Evolutionary conservation across 805 yeast species (phyloP).

Genomic region (Monosporozyma aquatica): DNA sequence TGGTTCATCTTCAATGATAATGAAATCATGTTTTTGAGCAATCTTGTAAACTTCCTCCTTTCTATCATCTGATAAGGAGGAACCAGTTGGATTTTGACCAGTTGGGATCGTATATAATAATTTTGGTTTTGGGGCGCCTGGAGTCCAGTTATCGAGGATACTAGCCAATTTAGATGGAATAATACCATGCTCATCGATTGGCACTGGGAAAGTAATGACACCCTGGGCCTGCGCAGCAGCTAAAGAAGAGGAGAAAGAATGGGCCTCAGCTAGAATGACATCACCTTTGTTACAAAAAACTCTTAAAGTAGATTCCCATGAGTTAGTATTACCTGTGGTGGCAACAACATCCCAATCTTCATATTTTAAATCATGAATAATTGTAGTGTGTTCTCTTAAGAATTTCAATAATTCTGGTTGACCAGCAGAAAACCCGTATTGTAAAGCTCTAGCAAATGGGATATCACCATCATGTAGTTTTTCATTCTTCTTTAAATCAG

Average conservation of each 20-base stretch:
- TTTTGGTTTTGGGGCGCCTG: constrained; percentile 60
- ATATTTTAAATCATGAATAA: constrained; percentile 39
- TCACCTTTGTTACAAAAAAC: constrained; percentile 74
- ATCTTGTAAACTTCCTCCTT: constrained; percentile 66
- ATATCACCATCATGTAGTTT: constrained; percentile 48
- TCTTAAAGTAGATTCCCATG: constrained; percentile 77
- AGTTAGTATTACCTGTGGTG: constrained; percentile 82
- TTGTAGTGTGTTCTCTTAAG: constrained; percentile 64
- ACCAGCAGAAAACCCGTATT: constrained; percentile 84
- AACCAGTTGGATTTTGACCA: constrained; percentile 97
- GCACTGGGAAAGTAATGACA: constrained; percentile 56
- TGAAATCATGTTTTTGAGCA: constrained; percentile 76
- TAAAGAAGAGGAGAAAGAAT: constrained; percentile 73
- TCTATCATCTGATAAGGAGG: constrained; percentile 68
- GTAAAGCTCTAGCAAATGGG: constrained; percentile 78
- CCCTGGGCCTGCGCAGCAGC: constrained; percentile 75
- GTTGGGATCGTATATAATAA: constrained; percentile 86
- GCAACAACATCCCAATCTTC: constrained; percentile 64
- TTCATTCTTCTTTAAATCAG: constrained; percentile 29
- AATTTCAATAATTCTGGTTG: constrained; percentile 60
- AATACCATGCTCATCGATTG: constrained; percentile 72
- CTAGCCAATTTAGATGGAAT: constrained; percentile 59
- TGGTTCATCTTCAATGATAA: constrained; percentile 93
- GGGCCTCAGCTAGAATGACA: constrained; percentile 72
- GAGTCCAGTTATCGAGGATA: constrained; percentile 62